Evolutionary conservation across 441 rosid species (phyloP).

Genomic region (Populus hybrid): DNA sequence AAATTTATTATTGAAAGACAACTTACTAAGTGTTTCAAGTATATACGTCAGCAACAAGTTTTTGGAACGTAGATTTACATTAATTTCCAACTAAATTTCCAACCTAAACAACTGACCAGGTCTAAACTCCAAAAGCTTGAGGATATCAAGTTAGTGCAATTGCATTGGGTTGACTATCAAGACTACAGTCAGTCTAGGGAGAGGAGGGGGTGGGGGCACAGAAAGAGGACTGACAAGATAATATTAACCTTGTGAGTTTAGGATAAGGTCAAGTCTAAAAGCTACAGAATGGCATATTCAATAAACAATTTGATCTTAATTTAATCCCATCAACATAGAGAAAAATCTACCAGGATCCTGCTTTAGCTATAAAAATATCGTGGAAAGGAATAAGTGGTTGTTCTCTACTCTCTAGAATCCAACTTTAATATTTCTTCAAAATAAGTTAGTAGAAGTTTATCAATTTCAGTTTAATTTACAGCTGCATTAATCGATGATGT

Average conservation of each 20-base stretch:
- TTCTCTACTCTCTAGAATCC: constrained; percentile 24
- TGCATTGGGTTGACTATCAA: constrained; percentile 26
- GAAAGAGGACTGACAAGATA: neutral
- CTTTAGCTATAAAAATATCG: neutral
- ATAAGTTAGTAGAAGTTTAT: constrained; percentile 10
- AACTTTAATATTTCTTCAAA: neutral
- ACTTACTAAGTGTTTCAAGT: neutral
- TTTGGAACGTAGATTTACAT: too few relatives aligned
- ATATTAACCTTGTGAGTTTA: constrained; percentile 6
- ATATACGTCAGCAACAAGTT: neutral
- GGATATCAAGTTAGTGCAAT: constrained; percentile 1
- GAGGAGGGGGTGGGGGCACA: neutral
- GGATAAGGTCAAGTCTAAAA: constrained; percentile 18
- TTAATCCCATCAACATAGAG: constrained; percentile 11
- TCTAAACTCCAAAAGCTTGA: constrained; percentile 15
- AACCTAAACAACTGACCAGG: constrained; percentile 23
- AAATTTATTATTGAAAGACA: neutral
- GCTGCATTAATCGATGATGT: constrained; percentile 34
- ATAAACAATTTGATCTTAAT: neutral
- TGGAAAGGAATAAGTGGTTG: constrained; percentile 29
- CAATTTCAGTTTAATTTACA: constrained; percentile 5
- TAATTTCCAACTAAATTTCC: neutral
- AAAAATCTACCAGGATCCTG: constrained; percentile 27
- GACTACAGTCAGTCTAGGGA: constrained; percentile 17
- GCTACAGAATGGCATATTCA: neutral